Percentiles rank a stretch among this genome's conserved stretches.
phyloP scores from a whole-genome alignment of 495 filamentous ascomycete genomes.

The Wilcoxina mikolae region DNA sequence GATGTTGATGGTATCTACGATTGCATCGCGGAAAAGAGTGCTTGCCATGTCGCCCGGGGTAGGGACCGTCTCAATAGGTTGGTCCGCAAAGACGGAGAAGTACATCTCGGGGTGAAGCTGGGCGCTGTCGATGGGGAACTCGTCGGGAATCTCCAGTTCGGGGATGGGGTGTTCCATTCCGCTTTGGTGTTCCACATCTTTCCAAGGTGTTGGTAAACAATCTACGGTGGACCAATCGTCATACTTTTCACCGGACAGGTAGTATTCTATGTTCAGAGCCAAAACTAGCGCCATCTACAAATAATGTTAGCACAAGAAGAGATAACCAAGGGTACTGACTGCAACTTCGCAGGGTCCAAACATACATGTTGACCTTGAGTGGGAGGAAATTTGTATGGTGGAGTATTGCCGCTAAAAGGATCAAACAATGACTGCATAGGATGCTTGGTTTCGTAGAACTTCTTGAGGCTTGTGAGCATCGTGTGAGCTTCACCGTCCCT shows the following conservation, averaged over 20 bases:
- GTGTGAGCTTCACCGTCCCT: conserved; percentile 52
- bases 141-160: conserved; percentile 53
- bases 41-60: conserved; percentile 57
- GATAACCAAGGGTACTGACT: neutral
- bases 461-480: conserved; percentile 77
- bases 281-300: conserved; percentile 23
- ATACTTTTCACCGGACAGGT: conserved; percentile 7
- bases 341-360: neutral
- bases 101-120: conserved; percentile 82
- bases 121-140: conserved; percentile 55
- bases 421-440: conserved; percentile 69
- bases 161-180: conserved; percentile 62
- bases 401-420: conserved; percentile 47
- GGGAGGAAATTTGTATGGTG: conserved; percentile 21
- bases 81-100: conserved; percentile 78
- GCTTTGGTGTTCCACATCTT: conserved; percentile 31
- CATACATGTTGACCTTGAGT: conserved; percentile 22
- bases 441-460: conserved; percentile 33
- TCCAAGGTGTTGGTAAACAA: conserved; percentile 63
- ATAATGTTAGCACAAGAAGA: neutral
- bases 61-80: conserved; percentile 68
- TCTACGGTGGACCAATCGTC: conserved; percentile 12
- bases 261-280: conserved; percentile 16
- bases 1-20: conserved; percentile 87
- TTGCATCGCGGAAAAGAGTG: conserved; percentile 64